phyloP scores from a whole-genome alignment of 2,329 filamentous ascomycete genomes.

The Aureobasidium musti region DNA sequence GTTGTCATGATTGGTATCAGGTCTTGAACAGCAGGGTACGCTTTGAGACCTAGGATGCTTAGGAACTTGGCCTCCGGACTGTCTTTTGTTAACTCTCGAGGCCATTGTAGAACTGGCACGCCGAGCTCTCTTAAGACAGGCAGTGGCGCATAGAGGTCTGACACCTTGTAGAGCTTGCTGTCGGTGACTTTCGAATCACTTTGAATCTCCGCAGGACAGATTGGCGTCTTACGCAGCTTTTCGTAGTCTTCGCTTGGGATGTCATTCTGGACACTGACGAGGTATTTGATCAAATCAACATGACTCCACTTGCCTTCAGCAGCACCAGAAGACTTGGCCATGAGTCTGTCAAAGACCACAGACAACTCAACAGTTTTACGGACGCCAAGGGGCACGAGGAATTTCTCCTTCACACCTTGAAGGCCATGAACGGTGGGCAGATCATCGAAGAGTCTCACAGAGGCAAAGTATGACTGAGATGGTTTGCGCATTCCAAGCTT shows the following conservation, averaged over 20 bases:
- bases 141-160: conserved; percentile 79
- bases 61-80: conserved; percentile 77
- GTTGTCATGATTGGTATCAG: conserved; percentile 77
- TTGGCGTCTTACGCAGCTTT: conserved; percentile 72
- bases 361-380: conserved; percentile 93
- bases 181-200: conserved; percentile 41
- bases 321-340: conserved; percentile 58
- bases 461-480: conserved; percentile 83
- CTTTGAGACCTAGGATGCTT: conserved; percentile 68
- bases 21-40: conserved; percentile 69
- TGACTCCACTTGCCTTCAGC: conserved; percentile 76
- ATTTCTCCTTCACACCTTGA: conserved; percentile 84
- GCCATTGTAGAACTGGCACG: conserved; percentile 81
- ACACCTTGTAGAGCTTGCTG: conserved; percentile 64
- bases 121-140: conserved; percentile 67
- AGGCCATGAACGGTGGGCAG: conserved; percentile 77
- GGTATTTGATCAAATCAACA: conserved; percentile 90
- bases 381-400: conserved; percentile 79
- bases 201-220: conserved; percentile 73
- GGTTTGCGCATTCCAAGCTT: conserved; percentile 87
- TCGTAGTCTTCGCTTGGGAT: conserved; percentile 81
- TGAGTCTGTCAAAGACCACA: conserved; percentile 85
- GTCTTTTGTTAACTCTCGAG: conserved; percentile 65
- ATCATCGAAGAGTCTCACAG: conserved; percentile 94
- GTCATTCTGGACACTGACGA: conserved; percentile 84